These are phyloP conservation scores for Scytalidium sp. DNA, from an alignment of 2,329 filamentous ascomycete species.

Conservation along the genomic window DNA sequence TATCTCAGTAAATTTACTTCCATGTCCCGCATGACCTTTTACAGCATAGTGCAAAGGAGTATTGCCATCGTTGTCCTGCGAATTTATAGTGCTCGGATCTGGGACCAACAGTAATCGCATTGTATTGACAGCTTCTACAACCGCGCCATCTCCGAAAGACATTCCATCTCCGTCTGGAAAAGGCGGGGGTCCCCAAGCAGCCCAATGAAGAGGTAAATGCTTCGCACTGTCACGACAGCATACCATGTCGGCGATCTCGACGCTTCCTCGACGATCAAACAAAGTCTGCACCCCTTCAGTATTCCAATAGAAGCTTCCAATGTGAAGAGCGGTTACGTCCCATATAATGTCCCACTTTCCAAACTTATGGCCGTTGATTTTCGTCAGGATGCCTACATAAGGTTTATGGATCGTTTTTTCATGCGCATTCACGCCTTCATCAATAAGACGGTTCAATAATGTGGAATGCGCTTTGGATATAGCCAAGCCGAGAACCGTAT, in stretches of 20 bases:
- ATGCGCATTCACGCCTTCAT: slow-evolving; percentile 13
- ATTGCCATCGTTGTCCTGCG: slow-evolving; percentile 10
- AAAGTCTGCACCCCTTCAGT: slow-evolving; percentile 1
- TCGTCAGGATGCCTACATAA: too few species aligned
- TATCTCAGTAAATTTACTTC: slow-evolving; percentile 6
- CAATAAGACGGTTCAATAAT: slow-evolving; percentile 13
- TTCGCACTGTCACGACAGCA: slow-evolving; percentile 9
- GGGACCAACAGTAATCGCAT: slow-evolving; percentile 14
- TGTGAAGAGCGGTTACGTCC: slow-evolving; percentile 2
- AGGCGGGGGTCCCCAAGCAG: slow-evolving; percentile 5
- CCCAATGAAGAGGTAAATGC: slow-evolving; percentile 13
- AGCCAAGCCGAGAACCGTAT: slow-evolving; percentile 4
- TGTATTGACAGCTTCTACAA: slow-evolving; percentile 3
- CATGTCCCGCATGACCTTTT: slow-evolving; percentile 5
- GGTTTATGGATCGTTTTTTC: not conserved
- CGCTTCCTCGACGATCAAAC: slow-evolving; percentile 4
- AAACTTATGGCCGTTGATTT: slow-evolving; percentile 1
- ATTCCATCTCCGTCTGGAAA: slow-evolving; percentile 1
- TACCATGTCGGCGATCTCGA: slow-evolving; percentile 5
- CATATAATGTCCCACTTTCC: not conserved
- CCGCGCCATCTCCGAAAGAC: slow-evolving; percentile 5
- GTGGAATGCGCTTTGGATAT: slow-evolving; percentile 6
- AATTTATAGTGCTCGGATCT: slow-evolving; percentile 12
- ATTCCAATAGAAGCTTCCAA: slow-evolving; percentile 2
- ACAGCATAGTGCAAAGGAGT: slow-evolving; percentile 15